Evolutionary conservation across 768 basidiomycete species (phyloP).

Genomic region (Lentinula lateritia): DNA sequence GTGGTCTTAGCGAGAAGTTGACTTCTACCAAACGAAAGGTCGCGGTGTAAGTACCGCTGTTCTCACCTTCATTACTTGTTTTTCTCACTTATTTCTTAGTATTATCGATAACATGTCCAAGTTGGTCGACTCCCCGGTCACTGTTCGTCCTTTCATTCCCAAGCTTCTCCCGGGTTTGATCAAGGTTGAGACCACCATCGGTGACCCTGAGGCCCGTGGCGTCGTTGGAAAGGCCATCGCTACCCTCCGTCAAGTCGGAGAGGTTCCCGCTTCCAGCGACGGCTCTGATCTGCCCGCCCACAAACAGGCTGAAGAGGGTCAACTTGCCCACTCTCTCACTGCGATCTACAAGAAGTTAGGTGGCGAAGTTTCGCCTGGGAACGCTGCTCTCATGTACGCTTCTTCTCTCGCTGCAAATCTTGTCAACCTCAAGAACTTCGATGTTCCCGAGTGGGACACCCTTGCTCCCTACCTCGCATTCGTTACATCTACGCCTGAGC

Average conservation of each 20-base stretch:
- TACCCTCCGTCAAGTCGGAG: constrained; percentile 92
- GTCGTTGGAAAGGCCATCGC: constrained; percentile 89
- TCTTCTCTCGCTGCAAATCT: constrained; percentile 80
- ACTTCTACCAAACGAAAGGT: constrained; percentile 97
- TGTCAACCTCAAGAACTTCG: constrained; percentile 89
- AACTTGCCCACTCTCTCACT: constrained; percentile 61
- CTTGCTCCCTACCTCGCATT: constrained; percentile 75
- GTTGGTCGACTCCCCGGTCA: constrained; percentile 91
- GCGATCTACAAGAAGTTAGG: constrained; percentile 85
- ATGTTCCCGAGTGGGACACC: constrained; percentile 79
- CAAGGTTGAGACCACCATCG: constrained; percentile 92
- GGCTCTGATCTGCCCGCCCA: constrained; percentile 88
- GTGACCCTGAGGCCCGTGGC: constrained; percentile 96
- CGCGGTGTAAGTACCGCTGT: constrained; percentile 57
- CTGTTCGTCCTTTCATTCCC: constrained; percentile 95
- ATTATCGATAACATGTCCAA: constrained; percentile 99
- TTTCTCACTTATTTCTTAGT: constrained; percentile 31
- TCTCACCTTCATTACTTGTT: not conserved
- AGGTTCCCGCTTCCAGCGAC: constrained; percentile 79
- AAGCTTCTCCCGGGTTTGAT: constrained; percentile 92
- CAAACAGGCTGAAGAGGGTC: constrained; percentile 67
- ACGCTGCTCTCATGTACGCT: constrained; percentile 62
- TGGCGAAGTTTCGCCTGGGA: constrained; percentile 48
- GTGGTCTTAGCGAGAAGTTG: constrained; percentile 91
- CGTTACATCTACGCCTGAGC: constrained; percentile 58